phyloP scores from a whole-genome alignment of 1,284 basidiomycete genomes.

The Boletus hoseneyae region DNA sequence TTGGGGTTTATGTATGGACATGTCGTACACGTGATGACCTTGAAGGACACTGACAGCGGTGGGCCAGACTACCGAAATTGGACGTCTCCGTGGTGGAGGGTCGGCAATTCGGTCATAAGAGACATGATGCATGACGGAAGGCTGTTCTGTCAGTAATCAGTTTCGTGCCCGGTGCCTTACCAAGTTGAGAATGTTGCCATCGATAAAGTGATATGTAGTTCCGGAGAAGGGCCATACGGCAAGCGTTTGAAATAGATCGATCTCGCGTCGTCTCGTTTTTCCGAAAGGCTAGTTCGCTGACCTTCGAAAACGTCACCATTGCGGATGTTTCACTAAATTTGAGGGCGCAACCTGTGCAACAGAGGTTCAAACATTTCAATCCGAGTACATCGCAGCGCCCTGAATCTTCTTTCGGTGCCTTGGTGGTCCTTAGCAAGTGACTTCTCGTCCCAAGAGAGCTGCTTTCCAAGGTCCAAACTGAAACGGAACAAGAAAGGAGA shows the following conservation, averaged over 20 bases:
- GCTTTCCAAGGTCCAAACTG: too few species aligned
- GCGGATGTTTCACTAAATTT: not conserved
- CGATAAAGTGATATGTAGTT: not conserved
- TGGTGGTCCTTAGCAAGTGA: too few species aligned
- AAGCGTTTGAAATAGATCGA: not conserved
- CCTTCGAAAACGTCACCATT: not conserved
- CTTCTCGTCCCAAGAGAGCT: too few species aligned
- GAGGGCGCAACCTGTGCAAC: too few species aligned
- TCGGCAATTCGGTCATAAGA: too few species aligned
- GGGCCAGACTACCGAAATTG: conserved; percentile 2
- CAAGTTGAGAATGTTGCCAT: not conserved
- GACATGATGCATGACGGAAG: too few species aligned
- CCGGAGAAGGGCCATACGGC: too few species aligned
- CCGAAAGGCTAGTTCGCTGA: not conserved
- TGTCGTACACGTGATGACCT: conserved; percentile 22
- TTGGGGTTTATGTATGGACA: conserved; percentile 17
- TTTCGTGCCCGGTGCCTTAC: not conserved
- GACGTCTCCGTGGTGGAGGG: not conserved
- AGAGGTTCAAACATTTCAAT: not conserved
- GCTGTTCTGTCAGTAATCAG: too few species aligned
- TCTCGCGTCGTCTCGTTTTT: not conserved
- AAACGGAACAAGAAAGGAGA: too few species aligned
- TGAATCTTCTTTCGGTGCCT: not conserved
- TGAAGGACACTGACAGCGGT: not conserved
- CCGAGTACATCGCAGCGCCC: conserved; percentile 1